phyloP scores from a whole-genome alignment of 257 asterid genomes.

The Gentiana dahurica region DNA sequence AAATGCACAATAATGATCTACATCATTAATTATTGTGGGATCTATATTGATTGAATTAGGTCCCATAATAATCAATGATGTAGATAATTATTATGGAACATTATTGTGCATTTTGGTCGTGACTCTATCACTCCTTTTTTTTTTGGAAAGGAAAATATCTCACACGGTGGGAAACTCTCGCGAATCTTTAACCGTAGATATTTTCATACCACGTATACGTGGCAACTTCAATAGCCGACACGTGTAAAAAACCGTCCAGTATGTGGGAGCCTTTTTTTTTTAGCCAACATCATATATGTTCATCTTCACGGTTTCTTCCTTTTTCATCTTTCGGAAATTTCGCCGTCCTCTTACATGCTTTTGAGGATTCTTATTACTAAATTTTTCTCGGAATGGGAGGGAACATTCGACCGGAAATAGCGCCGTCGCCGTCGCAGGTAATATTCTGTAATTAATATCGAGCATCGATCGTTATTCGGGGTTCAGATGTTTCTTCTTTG shows the following conservation, averaged over 20 bases:
- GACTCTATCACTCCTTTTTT: no score
- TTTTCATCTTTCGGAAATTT: constrained; percentile 9
- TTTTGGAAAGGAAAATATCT: no score
- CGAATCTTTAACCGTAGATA: constrained; percentile 18
- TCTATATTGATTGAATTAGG: no score
- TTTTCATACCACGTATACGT: constrained; percentile 29
- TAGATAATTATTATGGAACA: no score
- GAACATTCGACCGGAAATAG: constrained; percentile 8
- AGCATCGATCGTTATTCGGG: constrained; percentile 24
- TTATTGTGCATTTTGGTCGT: no score
- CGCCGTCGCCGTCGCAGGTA: constrained; percentile 8
- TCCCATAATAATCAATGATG: no score
- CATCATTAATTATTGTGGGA: no score
- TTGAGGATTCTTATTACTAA: constrained; percentile 3
- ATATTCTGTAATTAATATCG: constrained; percentile 7
- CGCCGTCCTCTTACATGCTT: not conserved
- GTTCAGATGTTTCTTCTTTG: constrained; percentile 33
- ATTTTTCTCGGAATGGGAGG: constrained; percentile 21
- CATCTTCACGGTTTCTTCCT: constrained; percentile 1
- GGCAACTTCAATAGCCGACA: constrained; percentile 33
- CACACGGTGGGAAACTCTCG: no score
- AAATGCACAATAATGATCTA: no score
- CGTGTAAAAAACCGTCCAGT: constrained; percentile 62
- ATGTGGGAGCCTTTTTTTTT: constrained; percentile 34
- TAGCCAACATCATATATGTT: not conserved